Base-by-base conservation (phyloP, 345 rosid species). In the Chamaenerion angustifolium region DNA sequence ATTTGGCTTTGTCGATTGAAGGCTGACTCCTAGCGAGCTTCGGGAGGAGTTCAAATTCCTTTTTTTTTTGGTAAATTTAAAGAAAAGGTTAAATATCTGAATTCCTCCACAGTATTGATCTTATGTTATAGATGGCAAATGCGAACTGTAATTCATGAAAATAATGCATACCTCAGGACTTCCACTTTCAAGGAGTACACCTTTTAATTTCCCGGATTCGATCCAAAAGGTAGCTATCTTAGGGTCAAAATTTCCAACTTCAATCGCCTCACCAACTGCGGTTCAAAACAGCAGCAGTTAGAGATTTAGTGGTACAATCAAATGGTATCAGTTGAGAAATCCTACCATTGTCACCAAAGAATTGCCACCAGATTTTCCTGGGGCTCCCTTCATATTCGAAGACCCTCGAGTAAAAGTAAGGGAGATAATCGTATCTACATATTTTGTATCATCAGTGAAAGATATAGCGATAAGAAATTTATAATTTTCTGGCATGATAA, bases 201-300 rank as follows among this genome's bases (percentile, higher is more conserved):
- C 96, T 74, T 83, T 90, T 76, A 90, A 57, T 71, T 80, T 83
- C 31, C 98, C 96, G 60, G 82, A 70, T 48, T 92, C 89, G 60
- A 92, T 77, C 98, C 96, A 86, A 77, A 90, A 86, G 10, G 95
- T 83, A 37, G 89, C 87, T 14, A 86, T 80, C 70, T 92, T 92
- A 8, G 98, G 98, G 68, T 86, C 83, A 23, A 92, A 86, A 56
- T 79, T 81, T 11, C 95, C 96, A 10, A 92, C 56, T 67, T 92
- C 95, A 45, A 87, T 58, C 11, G 85, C 64, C 72, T 92, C 98
- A 57, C 96, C 98, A 63, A 76, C 98, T 92, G 83, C 7, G 67
- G 64, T 48, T 50, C 54, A 8, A 46, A 76, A 46, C 56, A 52
- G 31, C 35, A 48, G 7, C 54, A 17, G 11, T 37, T 52, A 40